Percentiles rank a stretch among this genome's conserved stretches.
phyloP scores from a whole-genome alignment of 441 rosid genomes.

The Gossypium gossypioides region DNA sequence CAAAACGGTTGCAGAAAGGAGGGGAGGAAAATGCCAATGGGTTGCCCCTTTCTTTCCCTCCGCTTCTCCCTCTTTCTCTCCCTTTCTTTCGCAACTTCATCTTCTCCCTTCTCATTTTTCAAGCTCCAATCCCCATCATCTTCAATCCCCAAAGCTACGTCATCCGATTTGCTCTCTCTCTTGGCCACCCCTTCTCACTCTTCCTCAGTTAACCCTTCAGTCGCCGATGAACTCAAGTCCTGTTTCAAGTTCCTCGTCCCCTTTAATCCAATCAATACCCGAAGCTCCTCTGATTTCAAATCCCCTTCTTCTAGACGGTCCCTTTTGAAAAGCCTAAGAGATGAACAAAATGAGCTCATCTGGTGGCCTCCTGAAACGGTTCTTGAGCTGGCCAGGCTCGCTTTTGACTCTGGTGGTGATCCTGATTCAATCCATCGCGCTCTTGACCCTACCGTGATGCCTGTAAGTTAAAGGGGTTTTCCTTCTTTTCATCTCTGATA shows the following conservation, averaged over 20 bases:
- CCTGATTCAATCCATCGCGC: constrained; percentile 50
- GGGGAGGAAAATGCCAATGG: constrained; percentile 26
- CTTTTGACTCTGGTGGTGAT: constrained; percentile 69
- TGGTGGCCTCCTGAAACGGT: constrained; percentile 85
- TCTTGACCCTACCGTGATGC: constrained; percentile 52
- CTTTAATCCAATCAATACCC: constrained; percentile 24
- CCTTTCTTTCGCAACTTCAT: constrained; percentile 35
- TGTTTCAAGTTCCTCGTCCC: constrained; percentile 75
- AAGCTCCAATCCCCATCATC: constrained; percentile 17
- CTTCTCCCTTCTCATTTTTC: constrained; percentile 22
- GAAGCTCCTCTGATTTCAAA: background rate
- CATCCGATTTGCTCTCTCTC: constrained; percentile 57
- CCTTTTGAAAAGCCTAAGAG: constrained; percentile 11
- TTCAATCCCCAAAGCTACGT: constrained; percentile 47
- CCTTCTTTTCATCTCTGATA: background rate
- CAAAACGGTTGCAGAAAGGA: background rate
- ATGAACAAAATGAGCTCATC: constrained; percentile 41
- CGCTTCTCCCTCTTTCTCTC: constrained; percentile 42
- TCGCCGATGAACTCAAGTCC: constrained; percentile 43
- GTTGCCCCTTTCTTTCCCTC: constrained; percentile 22
- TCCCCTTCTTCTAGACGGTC: background rate
- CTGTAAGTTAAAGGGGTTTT: constrained; percentile 27
- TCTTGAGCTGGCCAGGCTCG: constrained; percentile 73
- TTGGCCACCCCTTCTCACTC: constrained; percentile 39
- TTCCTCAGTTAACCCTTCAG: constrained; percentile 39